A percentile compares a stretch with the other conserved stretches of the same genome.
Conservation (phyloP, 176 grass and related monocot species). For the Cymbopogon citratus region DNA sequence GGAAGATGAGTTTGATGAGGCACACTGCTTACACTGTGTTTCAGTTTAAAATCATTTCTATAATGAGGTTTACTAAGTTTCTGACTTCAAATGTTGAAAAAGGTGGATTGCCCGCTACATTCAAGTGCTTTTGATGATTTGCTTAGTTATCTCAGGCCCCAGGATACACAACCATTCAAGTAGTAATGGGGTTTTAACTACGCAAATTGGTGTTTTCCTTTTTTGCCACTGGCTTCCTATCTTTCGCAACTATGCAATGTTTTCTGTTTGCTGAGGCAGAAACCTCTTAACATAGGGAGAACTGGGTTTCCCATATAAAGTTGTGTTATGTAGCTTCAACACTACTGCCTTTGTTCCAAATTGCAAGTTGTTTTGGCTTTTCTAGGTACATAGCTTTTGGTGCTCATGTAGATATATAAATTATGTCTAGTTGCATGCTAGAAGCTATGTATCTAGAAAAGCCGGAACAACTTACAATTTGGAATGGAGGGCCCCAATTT, state of each 20-base stretch:
- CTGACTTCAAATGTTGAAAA: not conserved
- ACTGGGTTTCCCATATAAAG: not conserved
- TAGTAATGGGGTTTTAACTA: not conserved
- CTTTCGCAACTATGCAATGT: not conserved
- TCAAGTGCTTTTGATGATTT: slow-evolving; percentile 1
- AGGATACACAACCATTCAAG: not conserved
- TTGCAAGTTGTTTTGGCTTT: not conserved
- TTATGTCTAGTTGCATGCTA: not conserved
- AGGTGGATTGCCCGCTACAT: not conserved
- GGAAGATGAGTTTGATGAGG: not conserved
- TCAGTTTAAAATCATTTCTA: not conserved
- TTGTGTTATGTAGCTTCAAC: not conserved
- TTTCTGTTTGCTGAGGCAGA: not conserved
- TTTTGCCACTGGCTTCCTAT: not conserved
- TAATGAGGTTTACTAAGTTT: not conserved
- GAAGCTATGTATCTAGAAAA: not conserved
- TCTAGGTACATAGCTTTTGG: not conserved
- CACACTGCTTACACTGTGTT: not conserved
- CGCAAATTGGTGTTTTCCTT: not conserved
- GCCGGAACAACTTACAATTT: not conserved
- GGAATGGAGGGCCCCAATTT: no score
- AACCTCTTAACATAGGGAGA: not conserved
- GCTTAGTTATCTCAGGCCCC: not conserved
- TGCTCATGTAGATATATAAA: not conserved
- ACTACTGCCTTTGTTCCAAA: not conserved